A percentile compares a stretch with the other conserved stretches of the same genome.
Conservation (phyloP, 202 grass and related monocot genomes). For the Setaria viridis region DNA sequence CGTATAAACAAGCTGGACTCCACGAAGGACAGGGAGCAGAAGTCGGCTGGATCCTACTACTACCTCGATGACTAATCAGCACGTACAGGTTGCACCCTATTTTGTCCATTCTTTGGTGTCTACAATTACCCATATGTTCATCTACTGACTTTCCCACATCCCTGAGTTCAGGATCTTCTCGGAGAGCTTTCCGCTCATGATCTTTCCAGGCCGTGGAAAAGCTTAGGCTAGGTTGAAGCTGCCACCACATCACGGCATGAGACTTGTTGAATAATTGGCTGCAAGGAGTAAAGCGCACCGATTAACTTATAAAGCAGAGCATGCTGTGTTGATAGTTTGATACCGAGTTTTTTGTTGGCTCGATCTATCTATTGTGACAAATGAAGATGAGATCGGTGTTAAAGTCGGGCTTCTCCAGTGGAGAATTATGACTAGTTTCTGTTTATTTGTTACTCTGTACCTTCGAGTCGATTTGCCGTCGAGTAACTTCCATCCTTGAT, state of each 20-base stretch:
- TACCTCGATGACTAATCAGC: slow-evolving; percentile 80
- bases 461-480: slow-evolving; percentile 28
- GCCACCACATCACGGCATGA: slow-evolving; percentile 3
- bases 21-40: slow-evolving; percentile 90
- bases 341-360: slow-evolving; percentile 53
- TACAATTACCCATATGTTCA: neutral
- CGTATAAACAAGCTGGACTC: slow-evolving; percentile 92
- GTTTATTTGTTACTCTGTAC: slow-evolving; percentile 34
- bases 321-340: slow-evolving; percentile 42
- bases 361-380: slow-evolving; percentile 41
- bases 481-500: slow-evolving; percentile 17
- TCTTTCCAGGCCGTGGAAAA: neutral
- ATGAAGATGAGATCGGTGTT: neutral
- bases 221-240: neutral
- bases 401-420: slow-evolving; percentile 15
- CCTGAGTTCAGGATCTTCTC: slow-evolving; percentile 23
- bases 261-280: slow-evolving; percentile 37
- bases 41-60: slow-evolving; percentile 84
- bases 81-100: slow-evolving; percentile 17
- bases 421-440: slow-evolving; percentile 28
- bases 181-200: neutral
- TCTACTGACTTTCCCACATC: neutral
- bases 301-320: slow-evolving; percentile 42
- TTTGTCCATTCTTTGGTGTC: neutral
- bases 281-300: slow-evolving; percentile 3